Base-by-base conservation (phyloP, 768 basidiomycete genomes). In the Filobasidium wieringae region DNA sequence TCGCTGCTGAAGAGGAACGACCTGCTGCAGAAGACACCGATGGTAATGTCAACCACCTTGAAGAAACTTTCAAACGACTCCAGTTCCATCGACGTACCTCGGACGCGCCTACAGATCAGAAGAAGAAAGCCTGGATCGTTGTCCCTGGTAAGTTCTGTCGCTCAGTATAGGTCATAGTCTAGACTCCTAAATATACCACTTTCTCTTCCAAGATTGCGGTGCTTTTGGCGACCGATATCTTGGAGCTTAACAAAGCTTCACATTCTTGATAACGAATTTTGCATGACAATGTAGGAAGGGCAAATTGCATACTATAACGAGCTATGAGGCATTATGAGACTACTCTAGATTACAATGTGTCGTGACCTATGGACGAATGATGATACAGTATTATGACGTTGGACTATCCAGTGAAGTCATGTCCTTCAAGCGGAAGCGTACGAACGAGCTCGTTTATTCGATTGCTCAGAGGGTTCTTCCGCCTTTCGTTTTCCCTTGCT, bases 101-200 rank as follows among this genome's bases (percentile, higher is more conserved):
- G 9, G 32, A 43, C 29, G 41, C 49, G 22, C 33, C 36, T 32
- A 53, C 55, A 32, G 52, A 17, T 15, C 37, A 49, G 9, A 62
- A 65, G 59, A 70, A 72, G 62, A 59, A 69, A 33, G 71, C 66
- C 31, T 72, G 71, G 69, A 65, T 71, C 11, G 66, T 71, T 14
- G 62, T 64, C 17, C 68, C 68, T 51, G 71, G 71, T 67, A 14
- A 61, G 70, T 61, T 17, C 7, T 34, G 41, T 32, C 22, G n/a
- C 51, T 14, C 4, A 34, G 7, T 34, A 37, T 37, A 9, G n/a
- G 36, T 9, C 36, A 37, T n/a, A 37, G 36, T 9, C 36, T 37
- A 9, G 36, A 9, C 22, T 40, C 22, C 37, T 40, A 22, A 11
- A 15, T 11, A 4, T 11, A 22, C 15, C 37, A 22, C 37, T 17